Conservation (phyloP, 2,329 filamentous ascomycete species). For the Celoporthe dispersa region DNA sequence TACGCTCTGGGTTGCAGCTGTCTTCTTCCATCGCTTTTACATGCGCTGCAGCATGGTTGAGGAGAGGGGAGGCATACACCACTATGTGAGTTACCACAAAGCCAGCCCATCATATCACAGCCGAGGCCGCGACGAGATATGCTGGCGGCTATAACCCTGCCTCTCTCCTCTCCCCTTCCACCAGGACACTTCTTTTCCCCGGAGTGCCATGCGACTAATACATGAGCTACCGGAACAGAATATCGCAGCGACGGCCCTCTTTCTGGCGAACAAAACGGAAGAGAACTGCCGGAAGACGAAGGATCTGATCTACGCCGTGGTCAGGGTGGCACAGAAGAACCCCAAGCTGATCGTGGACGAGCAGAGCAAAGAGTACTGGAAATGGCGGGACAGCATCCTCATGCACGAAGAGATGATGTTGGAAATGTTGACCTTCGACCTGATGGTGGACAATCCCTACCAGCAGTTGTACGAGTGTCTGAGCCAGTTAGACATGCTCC, state of each 20-base stretch:
- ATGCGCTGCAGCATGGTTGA: conserved; percentile 86
- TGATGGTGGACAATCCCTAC: conserved; percentile 89
- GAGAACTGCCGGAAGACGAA: conserved; percentile 97
- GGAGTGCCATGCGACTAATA: conserved; percentile 5
- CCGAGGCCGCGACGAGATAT: neutral
- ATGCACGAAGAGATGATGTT: conserved; percentile 92
- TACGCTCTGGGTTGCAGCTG: conserved; percentile 87
- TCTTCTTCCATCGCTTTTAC: conserved; percentile 95
- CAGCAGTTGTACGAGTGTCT: conserved; percentile 82
- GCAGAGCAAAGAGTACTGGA: conserved; percentile 97
- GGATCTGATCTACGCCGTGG: conserved; percentile 90
- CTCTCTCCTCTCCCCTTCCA: neutral
- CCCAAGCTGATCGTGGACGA: conserved; percentile 88
- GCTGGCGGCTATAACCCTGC: neutral
- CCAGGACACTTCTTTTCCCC: no score
- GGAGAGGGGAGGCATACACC: conserved; percentile 78
- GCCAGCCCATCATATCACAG: neutral
- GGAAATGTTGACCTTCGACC: conserved; percentile 89
- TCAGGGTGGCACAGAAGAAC: conserved; percentile 94
- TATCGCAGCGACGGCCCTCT: conserved; percentile 88
- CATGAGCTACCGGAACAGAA: conserved; percentile 50
- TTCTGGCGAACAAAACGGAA: conserved; percentile 95
- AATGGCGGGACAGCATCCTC: conserved; percentile 93
- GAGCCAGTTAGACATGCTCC: conserved; percentile 71
- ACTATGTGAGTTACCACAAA: conserved; percentile 71